These are phyloP conservation scores for Boletus semigastroideus DNA, from an alignment of 1,284 basidiomycete species.

Conservation along the genomic window DNA sequence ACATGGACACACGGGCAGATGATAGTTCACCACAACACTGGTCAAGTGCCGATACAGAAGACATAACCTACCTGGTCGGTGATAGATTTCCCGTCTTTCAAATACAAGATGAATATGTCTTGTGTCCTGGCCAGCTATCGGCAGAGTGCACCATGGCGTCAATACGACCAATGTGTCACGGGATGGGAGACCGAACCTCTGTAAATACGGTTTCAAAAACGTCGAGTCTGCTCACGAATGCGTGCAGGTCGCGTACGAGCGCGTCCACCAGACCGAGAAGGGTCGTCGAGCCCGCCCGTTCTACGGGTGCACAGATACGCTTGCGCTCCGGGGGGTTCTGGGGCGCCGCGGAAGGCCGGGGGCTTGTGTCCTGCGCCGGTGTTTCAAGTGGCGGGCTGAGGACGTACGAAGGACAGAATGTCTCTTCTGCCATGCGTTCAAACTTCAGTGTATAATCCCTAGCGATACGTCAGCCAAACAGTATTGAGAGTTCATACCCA, in stretches of 20 bases:
- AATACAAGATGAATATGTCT: slow-evolving; percentile 15
- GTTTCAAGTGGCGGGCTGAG: neutral
- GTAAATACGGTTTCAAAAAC: slow-evolving; percentile 13
- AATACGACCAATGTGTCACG: neutral
- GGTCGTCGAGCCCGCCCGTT: neutral
- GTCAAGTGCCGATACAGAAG: neutral
- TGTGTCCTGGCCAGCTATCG: slow-evolving; percentile 16
- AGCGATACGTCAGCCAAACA: neutral
- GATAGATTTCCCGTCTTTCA: slow-evolving; percentile 23
- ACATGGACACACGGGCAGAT: no score
- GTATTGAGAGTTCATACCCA: neutral
- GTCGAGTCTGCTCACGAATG: slow-evolving; percentile 7
- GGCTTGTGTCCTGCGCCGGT: neutral
- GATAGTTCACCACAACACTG: no score
- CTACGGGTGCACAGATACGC: neutral
- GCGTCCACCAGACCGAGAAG: slow-evolving; percentile 3
- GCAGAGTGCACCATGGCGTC: neutral
- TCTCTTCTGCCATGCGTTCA: slow-evolving; percentile 10
- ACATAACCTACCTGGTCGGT: slow-evolving; percentile 6
- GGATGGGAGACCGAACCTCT: slow-evolving; percentile 12
- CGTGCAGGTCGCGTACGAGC: slow-evolving; percentile 13
- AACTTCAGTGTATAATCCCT: slow-evolving; percentile 11
- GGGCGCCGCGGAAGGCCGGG: neutral
- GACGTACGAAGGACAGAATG: slow-evolving; percentile 1
- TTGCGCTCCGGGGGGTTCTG: neutral